These are phyloP conservation scores for Jacaranda copaia DNA, from an alignment of 257 asterid genomes.

Conservation along the genomic window DNA sequence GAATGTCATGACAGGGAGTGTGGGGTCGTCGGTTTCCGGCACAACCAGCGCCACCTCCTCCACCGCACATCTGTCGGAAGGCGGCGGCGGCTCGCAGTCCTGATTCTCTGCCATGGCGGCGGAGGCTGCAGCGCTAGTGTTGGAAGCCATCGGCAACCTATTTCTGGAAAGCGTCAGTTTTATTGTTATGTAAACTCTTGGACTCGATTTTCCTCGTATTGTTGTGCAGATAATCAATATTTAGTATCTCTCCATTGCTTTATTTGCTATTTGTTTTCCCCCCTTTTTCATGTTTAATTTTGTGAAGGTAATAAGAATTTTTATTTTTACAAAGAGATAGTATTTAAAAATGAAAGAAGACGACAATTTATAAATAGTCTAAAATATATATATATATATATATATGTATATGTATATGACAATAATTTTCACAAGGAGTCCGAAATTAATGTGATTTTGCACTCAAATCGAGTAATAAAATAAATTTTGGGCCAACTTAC, in stretches of 20 bases:
- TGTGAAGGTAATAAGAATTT: too few relatives aligned
- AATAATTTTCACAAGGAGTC: too few relatives aligned
- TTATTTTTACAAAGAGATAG: too few relatives aligned
- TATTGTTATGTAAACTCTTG: neutral
- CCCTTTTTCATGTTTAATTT: too few relatives aligned
- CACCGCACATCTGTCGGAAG: neutral
- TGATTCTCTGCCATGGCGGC: neutral
- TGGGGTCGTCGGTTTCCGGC: slow-evolving; percentile 8
- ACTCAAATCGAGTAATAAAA: too few relatives aligned
- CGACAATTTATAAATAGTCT: too few relatives aligned
- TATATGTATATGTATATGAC: too few relatives aligned
- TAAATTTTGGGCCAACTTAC: too few relatives aligned
- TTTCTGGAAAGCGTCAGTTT: neutral
- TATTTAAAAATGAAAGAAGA: too few relatives aligned
- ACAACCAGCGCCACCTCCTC: slow-evolving; percentile 10
- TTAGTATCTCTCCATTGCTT: neutral
- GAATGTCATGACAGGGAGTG: slow-evolving; percentile 3
- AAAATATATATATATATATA: too few relatives aligned
- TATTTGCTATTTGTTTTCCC: too few relatives aligned
- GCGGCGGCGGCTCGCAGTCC: neutral
- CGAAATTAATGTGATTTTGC: too few relatives aligned
- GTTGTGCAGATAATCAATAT: neutral
- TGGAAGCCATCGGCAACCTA: neutral
- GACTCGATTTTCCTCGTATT: neutral
- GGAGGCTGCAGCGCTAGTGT: neutral